These are phyloP conservation scores for Myxozyma vanderwaltii DNA, from an alignment of 805 yeast genomes.

Conservation along the genomic window DNA sequence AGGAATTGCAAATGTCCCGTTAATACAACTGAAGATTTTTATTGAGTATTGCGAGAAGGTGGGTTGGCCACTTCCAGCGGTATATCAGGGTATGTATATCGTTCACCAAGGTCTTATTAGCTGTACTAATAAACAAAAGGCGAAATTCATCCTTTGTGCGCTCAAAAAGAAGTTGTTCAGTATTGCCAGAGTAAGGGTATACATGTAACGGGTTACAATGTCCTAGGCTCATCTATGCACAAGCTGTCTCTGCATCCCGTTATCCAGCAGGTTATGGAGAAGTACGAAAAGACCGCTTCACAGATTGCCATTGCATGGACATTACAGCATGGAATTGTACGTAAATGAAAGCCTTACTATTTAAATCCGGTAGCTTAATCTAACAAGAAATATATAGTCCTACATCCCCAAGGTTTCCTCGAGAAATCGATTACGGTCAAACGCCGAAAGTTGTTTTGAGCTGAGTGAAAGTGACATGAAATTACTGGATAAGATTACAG, in stretches of 20 bases:
- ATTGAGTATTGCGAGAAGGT: slow-evolving; percentile 44
- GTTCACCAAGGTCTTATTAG: not conserved
- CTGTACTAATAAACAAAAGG: slow-evolving; percentile 38
- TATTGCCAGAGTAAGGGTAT: slow-evolving; percentile 57
- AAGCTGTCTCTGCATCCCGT: slow-evolving; percentile 44
- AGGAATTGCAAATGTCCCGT: slow-evolving; percentile 77
- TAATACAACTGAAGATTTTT: slow-evolving; percentile 20
- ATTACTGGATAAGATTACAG: not conserved
- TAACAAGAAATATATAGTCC: slow-evolving; percentile 32
- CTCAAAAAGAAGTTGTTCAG: slow-evolving; percentile 57
- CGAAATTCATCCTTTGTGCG: slow-evolving; percentile 76
- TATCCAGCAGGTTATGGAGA: slow-evolving; percentile 57
- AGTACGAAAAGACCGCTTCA: slow-evolving; percentile 52
- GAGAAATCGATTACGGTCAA: slow-evolving; percentile 57
- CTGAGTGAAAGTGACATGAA: slow-evolving; percentile 49
- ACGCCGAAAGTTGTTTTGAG: slow-evolving; percentile 44
- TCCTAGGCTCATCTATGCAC: slow-evolving; percentile 59
- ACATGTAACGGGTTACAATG: slow-evolving; percentile 72
- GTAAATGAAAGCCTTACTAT: slow-evolving; percentile 44
- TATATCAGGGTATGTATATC: slow-evolving; percentile 52
- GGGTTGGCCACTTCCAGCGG: slow-evolving; percentile 57
- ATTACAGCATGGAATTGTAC: slow-evolving; percentile 60
- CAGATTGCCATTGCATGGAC: slow-evolving; percentile 63
- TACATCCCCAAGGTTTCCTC: slow-evolving; percentile 72
- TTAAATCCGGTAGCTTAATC: not conserved